phyloP scores from a whole-genome alignment of 495 filamentous ascomycete species.

The Stereocaulon alpinum region DNA sequence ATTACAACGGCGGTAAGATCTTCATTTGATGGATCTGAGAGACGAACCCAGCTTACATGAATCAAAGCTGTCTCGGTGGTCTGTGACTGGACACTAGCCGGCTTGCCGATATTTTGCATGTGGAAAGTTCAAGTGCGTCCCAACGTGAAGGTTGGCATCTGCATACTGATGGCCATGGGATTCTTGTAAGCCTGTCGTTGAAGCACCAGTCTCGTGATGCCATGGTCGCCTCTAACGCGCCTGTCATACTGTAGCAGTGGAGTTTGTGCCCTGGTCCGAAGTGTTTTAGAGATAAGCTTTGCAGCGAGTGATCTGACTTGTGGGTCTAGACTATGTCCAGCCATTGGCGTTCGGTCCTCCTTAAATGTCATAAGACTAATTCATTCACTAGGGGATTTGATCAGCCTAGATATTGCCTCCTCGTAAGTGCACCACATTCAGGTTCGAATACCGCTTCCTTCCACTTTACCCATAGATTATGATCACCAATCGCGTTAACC shows the following conservation, averaged over 20 bases:
- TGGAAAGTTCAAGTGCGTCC: constrained; percentile 14
- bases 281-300: not conserved
- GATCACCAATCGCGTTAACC: not conserved
- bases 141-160: constrained; percentile 6
- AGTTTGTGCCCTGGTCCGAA: constrained; percentile 2
- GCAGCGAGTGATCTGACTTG: not conserved
- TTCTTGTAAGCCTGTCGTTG: constrained; percentile 9
- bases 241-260: not conserved
- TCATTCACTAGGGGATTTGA: not conserved
- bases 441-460: not conserved
- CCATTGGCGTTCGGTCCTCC: not conserved
- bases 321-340: not conserved
- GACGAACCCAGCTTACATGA: not conserved
- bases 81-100: constrained; percentile 35
- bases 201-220: not conserved
- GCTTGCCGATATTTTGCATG: constrained; percentile 21
- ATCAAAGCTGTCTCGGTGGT: constrained; percentile 26
- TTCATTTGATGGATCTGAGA: not conserved
- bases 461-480: not conserved
- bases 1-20: constrained; percentile 29
- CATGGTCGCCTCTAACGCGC: too few relatives aligned
- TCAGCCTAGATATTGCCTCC: not conserved
- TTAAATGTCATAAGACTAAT: not conserved
- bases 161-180: constrained; percentile 10
- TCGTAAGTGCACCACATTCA: not conserved